Base-by-base conservation (phyloP, 1,139 yeast species). In the Geotrichum siamense region DNA sequence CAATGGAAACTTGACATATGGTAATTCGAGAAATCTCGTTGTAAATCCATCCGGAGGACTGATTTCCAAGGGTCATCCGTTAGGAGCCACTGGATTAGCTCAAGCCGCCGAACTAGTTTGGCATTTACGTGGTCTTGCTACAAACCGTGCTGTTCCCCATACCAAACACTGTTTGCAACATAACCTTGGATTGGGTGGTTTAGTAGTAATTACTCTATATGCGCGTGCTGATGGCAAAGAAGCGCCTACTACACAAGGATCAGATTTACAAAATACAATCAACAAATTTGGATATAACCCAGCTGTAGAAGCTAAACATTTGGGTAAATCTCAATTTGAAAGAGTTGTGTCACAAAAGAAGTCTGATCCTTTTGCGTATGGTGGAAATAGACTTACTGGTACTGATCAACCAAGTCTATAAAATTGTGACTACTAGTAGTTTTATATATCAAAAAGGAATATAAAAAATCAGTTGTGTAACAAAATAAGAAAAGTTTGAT, bases 71-170 rank as follows among this genome's bases (percentile, higher is more conserved):
- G 62, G 62, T 32, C 62, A 59, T 34, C 61, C 62, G 8, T 52
- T 59, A n/a, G 62, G 61, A 6, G 62, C 62, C 5, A 59, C 62
- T n/a, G 62, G 62, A 6, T 47, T 59, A 10, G 61, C 61, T 6
- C 62, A 59, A 45, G 56, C 59, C 43, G 53, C 58, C 3, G 62
- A 59, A 41, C 51, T 59, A 8, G 55, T 53, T 16, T 59, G 62
- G 61, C 62, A 59, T 38, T 41, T 59, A 29, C 53, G 62, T 30
- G 62, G 62, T 9, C 58, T 62, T 59, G 58, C 61, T 10, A 53
- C 53, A 17, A 58, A 59, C 47, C 54, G 62, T 9, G 43, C 52
- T 2, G 60, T 58, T 19, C 55, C 55, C 16, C 45, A 52, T 28
- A 53, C 56, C 15, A 47, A 53, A 25, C 51, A 55, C 41, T 53